Conservation (phyloP, 805 yeast genomes). For the Yarrowia phangngaensis region DNA sequence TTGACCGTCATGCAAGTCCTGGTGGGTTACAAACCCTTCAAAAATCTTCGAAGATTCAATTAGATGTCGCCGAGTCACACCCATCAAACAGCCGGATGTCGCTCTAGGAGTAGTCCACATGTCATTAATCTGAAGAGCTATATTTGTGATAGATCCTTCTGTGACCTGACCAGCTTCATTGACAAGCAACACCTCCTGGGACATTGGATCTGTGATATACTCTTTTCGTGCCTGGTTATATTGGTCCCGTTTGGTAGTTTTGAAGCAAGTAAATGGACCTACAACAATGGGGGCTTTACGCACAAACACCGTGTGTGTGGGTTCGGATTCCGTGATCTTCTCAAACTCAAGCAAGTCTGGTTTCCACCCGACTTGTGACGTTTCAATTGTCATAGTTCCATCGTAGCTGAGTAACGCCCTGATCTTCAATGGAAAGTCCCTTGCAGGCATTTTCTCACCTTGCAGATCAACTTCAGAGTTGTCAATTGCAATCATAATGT, state of each 20-base stretch:
- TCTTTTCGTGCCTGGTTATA: slow-evolving; percentile 10
- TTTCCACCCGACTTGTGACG: slow-evolving; percentile 1
- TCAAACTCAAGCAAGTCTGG: slow-evolving; percentile 13
- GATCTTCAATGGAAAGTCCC: slow-evolving; percentile 4
- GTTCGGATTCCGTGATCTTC: not conserved
- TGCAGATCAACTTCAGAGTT: not conserved
- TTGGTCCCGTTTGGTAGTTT: slow-evolving; percentile 15
- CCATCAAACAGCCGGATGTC: slow-evolving; percentile 19
- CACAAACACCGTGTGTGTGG: not conserved
- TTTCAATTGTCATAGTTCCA: slow-evolving; percentile 7
- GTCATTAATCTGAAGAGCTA: slow-evolving; percentile 16
- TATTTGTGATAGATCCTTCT: slow-evolving; percentile 20
- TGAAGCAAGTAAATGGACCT: slow-evolving; percentile 20
- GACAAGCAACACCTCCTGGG: slow-evolving; percentile 19
- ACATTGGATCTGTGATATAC: slow-evolving; percentile 1
- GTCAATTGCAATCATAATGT: not conserved
- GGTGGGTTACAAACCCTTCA: slow-evolving; percentile 3
- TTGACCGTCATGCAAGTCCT: slow-evolving; percentile 22
- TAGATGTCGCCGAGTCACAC: slow-evolving; percentile 20
- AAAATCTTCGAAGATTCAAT: slow-evolving; percentile 4
- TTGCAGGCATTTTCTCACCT: not conserved
- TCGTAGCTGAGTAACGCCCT: not conserved
- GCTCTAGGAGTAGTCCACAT: slow-evolving; percentile 22
- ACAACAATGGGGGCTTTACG: not conserved
- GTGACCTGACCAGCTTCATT: slow-evolving; percentile 19